These are phyloP conservation scores for Lasiodiplodia sp. DNA, from an alignment of 2,329 filamentous ascomycete genomes.

Conservation along the genomic window DNA sequence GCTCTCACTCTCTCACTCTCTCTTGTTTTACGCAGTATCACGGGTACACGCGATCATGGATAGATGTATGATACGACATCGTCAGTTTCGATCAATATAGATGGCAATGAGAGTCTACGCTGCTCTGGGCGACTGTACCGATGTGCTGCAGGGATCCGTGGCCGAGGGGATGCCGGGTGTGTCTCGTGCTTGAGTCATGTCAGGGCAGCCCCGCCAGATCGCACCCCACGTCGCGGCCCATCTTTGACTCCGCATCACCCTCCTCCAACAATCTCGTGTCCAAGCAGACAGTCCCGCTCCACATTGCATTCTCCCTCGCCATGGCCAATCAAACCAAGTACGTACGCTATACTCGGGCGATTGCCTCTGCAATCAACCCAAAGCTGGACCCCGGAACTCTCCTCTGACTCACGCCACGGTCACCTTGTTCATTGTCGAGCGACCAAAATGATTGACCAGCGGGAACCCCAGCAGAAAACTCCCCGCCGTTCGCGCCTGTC, in stretches of 20 bases:
- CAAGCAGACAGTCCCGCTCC: background rate
- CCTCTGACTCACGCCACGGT: background rate
- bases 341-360: background rate
- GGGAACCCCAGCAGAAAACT: background rate
- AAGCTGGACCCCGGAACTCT: background rate
- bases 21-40: background rate
- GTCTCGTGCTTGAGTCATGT: conserved; percentile 7
- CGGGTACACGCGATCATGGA: conserved; percentile 22
- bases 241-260: conserved; percentile 12
- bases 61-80: conserved; percentile 27
- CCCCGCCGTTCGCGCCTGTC: conserved; percentile 75
- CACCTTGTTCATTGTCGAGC: background rate
- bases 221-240: conserved; percentile 19
- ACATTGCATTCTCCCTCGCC: background rate
- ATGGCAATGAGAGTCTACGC: background rate
- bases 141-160: conserved; percentile 1
- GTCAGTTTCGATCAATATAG: conserved; percentile 11
- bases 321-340: conserved; percentile 26
- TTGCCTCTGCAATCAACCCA: background rate
- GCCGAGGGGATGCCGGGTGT: background rate
- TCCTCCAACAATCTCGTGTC: no score
- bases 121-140: background rate
- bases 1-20: background rate
- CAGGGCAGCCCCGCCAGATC: conserved; percentile 2
- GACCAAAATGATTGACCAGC: background rate